A percentile compares a stretch with the other conserved stretches of the same genome.
Evolutionary conservation across 768 basidiomycete species (phyloP).

Genomic region (Lenzites betulinus): DNA sequence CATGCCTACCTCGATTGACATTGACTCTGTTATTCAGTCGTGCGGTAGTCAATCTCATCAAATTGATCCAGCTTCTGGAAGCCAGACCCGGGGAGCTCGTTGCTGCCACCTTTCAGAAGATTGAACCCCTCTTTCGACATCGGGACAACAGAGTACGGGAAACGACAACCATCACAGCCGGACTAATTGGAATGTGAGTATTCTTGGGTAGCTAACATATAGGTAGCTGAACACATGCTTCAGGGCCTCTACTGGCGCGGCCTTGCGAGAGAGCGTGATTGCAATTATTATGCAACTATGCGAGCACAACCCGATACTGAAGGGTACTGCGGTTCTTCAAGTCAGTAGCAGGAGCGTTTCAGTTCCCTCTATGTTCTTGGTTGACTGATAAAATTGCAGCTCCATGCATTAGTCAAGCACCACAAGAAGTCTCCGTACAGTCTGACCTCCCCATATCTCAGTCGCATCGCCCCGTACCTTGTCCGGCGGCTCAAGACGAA

Average conservation of each 20-base stretch:
- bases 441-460: conserved; percentile 69
- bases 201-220: too few relatives aligned
- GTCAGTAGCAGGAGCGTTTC: conserved; percentile 37
- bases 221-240: too few relatives aligned
- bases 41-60: conserved; percentile 50
- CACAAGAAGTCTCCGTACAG: conserved; percentile 65
- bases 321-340: conserved; percentile 68
- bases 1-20: background rate
- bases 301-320: conserved; percentile 66
- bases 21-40: conserved; percentile 37
- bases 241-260: conserved; percentile 51
- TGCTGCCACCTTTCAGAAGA: conserved; percentile 45
- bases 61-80: conserved; percentile 40
- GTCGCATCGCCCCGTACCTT: conserved; percentile 65
- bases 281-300: conserved; percentile 70
- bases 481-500: conserved; percentile 58
- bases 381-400: conserved; percentile 40
- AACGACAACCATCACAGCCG: conserved; percentile 62
- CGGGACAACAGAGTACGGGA: conserved; percentile 56
- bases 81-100: conserved; percentile 35
- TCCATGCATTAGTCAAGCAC: conserved; percentile 56
- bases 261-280: conserved; percentile 60
- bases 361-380: background rate
- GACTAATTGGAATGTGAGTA: conserved; percentile 50
- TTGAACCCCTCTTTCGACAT: conserved; percentile 51